These are phyloP conservation scores for Sugiyamaella lignohabitans DNA, from an alignment of 805 yeast species.

Conservation along the genomic window DNA sequence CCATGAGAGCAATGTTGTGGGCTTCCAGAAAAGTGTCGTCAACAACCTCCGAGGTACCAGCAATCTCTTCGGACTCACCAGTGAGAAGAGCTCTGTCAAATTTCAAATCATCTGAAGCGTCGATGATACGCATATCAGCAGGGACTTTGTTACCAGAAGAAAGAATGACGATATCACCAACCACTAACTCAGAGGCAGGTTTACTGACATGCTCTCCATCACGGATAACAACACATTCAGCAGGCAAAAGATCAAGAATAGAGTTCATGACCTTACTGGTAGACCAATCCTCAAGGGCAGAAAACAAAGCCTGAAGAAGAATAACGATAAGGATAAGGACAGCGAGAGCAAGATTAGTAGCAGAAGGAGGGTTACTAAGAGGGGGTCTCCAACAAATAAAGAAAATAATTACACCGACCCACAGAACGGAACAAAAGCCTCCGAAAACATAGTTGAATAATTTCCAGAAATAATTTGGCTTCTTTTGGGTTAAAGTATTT, in stretches of 20 bases:
- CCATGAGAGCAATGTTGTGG: constrained; percentile 41
- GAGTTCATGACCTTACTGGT: constrained; percentile 45
- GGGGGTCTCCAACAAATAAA: constrained; percentile 41
- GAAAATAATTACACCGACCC: constrained; percentile 39
- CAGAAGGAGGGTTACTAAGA: constrained; percentile 39
- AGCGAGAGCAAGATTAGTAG: constrained; percentile 39
- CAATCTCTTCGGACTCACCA: constrained; percentile 42
- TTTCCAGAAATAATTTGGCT: constrained; percentile 25
- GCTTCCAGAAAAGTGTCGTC: constrained; percentile 35
- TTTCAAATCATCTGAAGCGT: constrained; percentile 34
- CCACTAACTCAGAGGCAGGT: constrained; percentile 36
- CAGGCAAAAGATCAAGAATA: constrained; percentile 39
- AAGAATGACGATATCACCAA: constrained; percentile 40
- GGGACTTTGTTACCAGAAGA: constrained; percentile 39
- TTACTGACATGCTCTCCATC: constrained; percentile 26
- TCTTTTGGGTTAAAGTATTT: constrained; percentile 9
- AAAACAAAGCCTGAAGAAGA: constrained; percentile 38
- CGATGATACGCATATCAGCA: constrained; percentile 42
- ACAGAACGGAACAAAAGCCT: constrained; percentile 42
- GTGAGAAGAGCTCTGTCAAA: constrained; percentile 45
- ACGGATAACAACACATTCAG: constrained; percentile 30
- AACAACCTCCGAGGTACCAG: constrained; percentile 8
- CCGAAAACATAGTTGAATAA: constrained; percentile 40
- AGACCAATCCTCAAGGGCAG: constrained; percentile 44
- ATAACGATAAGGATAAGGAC: constrained; percentile 38